phyloP scores from a whole-genome alignment of 2,329 filamentous ascomycete genomes.

The Parasarocladium wereldwijsianum region DNA sequence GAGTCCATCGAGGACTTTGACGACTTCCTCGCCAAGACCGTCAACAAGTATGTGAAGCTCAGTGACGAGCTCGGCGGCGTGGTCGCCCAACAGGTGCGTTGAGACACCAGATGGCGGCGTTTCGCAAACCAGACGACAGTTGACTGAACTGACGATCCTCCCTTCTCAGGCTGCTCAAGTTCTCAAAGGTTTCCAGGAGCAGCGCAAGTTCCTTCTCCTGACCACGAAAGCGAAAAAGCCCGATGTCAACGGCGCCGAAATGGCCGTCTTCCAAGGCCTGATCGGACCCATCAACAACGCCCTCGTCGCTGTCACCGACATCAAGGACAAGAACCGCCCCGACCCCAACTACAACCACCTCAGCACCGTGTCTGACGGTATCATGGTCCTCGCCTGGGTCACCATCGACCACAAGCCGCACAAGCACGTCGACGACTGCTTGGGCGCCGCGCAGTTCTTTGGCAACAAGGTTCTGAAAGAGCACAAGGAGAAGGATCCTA shows the following conservation, averaged over 20 bases:
- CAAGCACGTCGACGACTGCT: constrained; percentile 71
- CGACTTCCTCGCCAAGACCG: constrained; percentile 54
- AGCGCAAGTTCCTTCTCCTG: constrained; percentile 78
- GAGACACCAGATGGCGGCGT: background rate
- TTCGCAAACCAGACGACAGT: background rate
- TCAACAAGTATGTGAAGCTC: constrained; percentile 63
- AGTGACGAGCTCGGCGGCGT: constrained; percentile 66
- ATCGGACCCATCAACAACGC: constrained; percentile 77
- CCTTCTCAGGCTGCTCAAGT: constrained; percentile 33
- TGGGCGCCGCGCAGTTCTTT: constrained; percentile 80
- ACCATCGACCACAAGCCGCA: constrained; percentile 68
- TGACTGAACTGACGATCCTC: background rate
- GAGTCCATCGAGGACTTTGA: constrained; percentile 83
- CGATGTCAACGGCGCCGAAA: constrained; percentile 44
- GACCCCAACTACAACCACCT: constrained; percentile 68
- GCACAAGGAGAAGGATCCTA: constrained; percentile 65
- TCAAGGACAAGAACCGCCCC: constrained; percentile 69
- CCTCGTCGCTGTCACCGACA: constrained; percentile 62
- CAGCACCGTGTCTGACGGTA: constrained; percentile 77
- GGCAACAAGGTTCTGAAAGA: constrained; percentile 90
- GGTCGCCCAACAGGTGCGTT: constrained; percentile 59
- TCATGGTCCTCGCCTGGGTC: constrained; percentile 83
- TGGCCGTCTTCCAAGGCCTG: constrained; percentile 56
- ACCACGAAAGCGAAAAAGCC: constrained; percentile 89
- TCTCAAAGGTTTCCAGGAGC: constrained; percentile 57